These are phyloP conservation scores for Pestalotiopsis fici DNA, from an alignment of 2,329 filamentous ascomycete genomes.

Conservation along the genomic window DNA sequence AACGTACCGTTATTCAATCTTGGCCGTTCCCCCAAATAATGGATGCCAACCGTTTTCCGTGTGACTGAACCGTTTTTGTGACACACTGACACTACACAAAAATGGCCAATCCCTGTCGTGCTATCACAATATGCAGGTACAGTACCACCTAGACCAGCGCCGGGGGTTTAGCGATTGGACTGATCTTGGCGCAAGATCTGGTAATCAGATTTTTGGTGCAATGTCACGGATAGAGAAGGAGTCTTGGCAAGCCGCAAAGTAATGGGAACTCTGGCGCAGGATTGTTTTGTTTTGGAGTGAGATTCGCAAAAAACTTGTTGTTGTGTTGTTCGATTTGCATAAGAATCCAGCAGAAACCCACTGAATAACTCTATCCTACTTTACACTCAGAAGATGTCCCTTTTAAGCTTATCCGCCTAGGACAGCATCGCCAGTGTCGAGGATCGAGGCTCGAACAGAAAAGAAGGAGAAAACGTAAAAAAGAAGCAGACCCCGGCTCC, in stretches of 20 bases:
- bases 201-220: not conserved
- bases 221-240: not conserved
- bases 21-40: not conserved
- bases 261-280: not conserved
- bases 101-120: not conserved
- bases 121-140: conserved; percentile 1
- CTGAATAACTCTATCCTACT: conserved; percentile 5
- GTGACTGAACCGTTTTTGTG: not conserved
- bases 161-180: not conserved
- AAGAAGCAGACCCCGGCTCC: not conserved
- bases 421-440: not conserved
- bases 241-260: not conserved
- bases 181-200: not conserved
- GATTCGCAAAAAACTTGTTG: no score
- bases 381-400: not conserved
- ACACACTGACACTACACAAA: not conserved
- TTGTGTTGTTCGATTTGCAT: not conserved
- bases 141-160: not conserved
- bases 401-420: conserved; percentile 2
- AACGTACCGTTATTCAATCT: not conserved
- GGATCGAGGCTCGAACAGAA: not conserved
- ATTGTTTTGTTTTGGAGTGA: not conserved
- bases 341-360: not conserved
- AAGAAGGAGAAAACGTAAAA: conserved; percentile 2
- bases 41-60: not conserved